Base-by-base conservation (phyloP, 164 flowering plant species). In the Berberis thunbergii region DNA sequence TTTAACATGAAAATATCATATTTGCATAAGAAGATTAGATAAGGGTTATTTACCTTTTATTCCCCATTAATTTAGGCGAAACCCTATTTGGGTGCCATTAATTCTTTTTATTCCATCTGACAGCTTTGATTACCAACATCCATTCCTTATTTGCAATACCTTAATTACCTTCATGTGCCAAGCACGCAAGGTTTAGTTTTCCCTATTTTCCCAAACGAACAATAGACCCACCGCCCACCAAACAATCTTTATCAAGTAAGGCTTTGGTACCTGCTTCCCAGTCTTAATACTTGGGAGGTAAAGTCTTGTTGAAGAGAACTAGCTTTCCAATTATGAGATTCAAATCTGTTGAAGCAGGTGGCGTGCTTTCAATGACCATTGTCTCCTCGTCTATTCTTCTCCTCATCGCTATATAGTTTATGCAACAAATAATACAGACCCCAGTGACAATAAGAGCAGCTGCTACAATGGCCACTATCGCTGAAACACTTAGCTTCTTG, bases 221-320 rank as follows among this genome's bases (percentile, higher is more conserved):
- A 6, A 91, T 77, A 0, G 96, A 82, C 3, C 99, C 99, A 8
- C 84, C 83, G 7, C 98, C 99, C 42, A 95, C 81, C 49, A 89
- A 38, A 67, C 84, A 78, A 26, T 91, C 94, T 68, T 89, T 91
- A 64, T 91, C 96, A 13, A 95, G 91, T 75, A 95, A 78, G 49
- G 99, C 95, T 70, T 85, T 86, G 44, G 96, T 89, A 7, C 99
- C 99, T 1, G 96, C 82, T 74, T 91, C 97, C 97, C 97, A 95
- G 60, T 95, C 97, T 72, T 89, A 96, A 65, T 95, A 95, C 72
- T 77, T 91, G 1, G 99, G 83, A 1, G 99, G 97, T 72, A 95
- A 72, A 66, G 76, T 87, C 74, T 89, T 87, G 84, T 91, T 89
- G 78, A 95, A 95, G 54, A 95, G 83, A 66, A 95, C 99, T 68